Conservation (phyloP, 2,329 filamentous ascomycete species). For the Grosmannia serpens region DNA sequence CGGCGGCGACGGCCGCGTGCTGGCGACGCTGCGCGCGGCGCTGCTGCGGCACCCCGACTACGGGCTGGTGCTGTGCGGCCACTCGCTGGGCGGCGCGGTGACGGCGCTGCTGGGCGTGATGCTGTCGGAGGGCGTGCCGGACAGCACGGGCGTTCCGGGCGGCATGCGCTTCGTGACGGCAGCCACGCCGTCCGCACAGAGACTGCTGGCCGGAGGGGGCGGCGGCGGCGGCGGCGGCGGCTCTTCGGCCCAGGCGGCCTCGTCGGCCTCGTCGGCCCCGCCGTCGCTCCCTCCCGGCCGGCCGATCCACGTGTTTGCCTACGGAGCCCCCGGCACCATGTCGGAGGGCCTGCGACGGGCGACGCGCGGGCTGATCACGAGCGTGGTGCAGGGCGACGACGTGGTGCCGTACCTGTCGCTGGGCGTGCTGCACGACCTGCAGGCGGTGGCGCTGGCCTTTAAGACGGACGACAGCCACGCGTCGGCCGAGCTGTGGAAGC, state of each 20-base stretch:
- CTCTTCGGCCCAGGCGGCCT: no score
- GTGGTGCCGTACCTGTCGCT: constrained; percentile 64
- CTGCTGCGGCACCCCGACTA: constrained; percentile 58
- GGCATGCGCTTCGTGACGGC: constrained; percentile 50
- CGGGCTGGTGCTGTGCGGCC: constrained; percentile 56
- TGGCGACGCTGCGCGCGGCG: constrained; percentile 53
- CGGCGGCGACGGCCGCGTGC: constrained; percentile 54
- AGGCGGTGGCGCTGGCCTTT: constrained; percentile 59
- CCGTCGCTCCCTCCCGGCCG: constrained; percentile 48
- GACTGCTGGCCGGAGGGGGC: neutral
- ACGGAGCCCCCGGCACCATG: constrained; percentile 63
- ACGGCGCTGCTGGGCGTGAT: constrained; percentile 60
- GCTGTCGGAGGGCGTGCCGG: constrained; percentile 46
- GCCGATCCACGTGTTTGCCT: constrained; percentile 69
- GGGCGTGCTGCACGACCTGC: constrained; percentile 63
- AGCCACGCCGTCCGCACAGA: constrained; percentile 24
- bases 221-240: no score
- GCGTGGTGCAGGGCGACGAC: constrained; percentile 60
- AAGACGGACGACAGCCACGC: constrained; percentile 59
- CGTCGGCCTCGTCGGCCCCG: neutral
- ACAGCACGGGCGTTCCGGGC: neutral
- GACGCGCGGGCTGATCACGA: constrained; percentile 65
- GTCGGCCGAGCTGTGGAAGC: constrained; percentile 52
- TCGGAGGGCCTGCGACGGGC: constrained; percentile 57
- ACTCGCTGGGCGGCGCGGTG: constrained; percentile 59